Percentiles rank a stretch among this genome's conserved stretches.
Evolutionary conservation across 2,329 filamentous ascomycete genomes (phyloP).

Genomic region (Venturiaceae sp.): DNA sequence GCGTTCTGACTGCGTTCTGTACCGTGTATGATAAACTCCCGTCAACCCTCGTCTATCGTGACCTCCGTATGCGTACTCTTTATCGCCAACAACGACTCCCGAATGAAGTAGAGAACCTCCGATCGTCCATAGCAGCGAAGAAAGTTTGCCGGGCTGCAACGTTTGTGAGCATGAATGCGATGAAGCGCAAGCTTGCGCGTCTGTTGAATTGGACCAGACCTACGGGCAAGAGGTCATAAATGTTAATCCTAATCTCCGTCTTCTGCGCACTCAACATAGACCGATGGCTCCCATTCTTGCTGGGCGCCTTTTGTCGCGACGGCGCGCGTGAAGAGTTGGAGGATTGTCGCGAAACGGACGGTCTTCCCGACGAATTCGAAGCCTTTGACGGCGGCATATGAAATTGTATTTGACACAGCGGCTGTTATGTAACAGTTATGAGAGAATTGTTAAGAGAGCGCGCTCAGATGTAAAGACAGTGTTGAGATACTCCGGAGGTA

Average conservation of each 20-base stretch:
- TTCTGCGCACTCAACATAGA: constrained; percentile 68
- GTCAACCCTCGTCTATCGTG: constrained; percentile 62
- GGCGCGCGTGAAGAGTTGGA: not conserved
- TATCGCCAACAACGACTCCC: constrained; percentile 69
- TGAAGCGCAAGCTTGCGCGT: not conserved
- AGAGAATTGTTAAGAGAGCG: not conserved
- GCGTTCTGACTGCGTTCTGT: not conserved
- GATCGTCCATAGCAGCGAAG: constrained; percentile 67
- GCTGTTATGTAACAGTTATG: not conserved
- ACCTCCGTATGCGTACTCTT: constrained; percentile 78
- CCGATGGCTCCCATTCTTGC: constrained; percentile 20
- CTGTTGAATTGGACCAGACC: constrained; percentile 12
- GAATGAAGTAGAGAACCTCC: constrained; percentile 73
- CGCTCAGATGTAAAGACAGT: not conserved
- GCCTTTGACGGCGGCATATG: not conserved
- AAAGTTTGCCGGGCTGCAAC: constrained; percentile 57
- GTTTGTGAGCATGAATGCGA: not conserved
- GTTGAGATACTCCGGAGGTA: not conserved
- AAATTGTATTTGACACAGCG: too few species aligned
- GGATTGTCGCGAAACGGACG: not conserved
- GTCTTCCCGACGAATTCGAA: not conserved
- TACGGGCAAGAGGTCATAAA: constrained; percentile 69
- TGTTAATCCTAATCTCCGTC: constrained; percentile 65
- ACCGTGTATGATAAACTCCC: constrained; percentile 72
- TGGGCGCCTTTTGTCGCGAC: not conserved